Evolutionary conservation across 192 early-diverging fungal genomes (phyloP).

Genomic region (Diversispora eburnea): DNA sequence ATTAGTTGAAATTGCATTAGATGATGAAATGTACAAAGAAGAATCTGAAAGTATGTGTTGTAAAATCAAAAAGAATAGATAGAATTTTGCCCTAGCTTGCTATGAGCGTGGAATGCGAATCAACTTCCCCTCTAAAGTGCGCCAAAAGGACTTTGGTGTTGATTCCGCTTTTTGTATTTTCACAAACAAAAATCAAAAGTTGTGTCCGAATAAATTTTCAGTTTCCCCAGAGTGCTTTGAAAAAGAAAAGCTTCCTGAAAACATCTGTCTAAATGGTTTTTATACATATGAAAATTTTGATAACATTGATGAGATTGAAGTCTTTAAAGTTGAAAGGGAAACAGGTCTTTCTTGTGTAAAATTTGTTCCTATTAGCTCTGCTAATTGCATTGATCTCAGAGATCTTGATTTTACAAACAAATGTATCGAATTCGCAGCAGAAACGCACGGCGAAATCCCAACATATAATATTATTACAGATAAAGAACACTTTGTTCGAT

Average conservation of each 20-base stretch:
- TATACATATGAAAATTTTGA: background rate
- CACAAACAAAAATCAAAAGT: background rate
- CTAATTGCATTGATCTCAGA: conserved; percentile 1
- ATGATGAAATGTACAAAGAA: no score
- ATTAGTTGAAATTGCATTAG: no score
- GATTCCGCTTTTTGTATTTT: conserved; percentile 3
- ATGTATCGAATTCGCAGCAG: background rate
- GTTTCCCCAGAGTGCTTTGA: conserved; percentile 1
- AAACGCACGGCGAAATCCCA: background rate
- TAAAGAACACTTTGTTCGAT: background rate
- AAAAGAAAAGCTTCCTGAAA: conserved; percentile 7
- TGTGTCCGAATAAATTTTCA: conserved; percentile 7
- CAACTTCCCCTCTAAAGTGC: conserved; percentile 10
- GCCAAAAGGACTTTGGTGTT: background rate
- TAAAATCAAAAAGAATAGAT: background rate
- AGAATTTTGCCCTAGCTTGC: background rate
- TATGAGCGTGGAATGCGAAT: background rate
- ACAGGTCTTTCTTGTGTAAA: conserved; percentile 5
- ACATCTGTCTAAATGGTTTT: conserved; percentile 10
- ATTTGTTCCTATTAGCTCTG: conserved; percentile 3
- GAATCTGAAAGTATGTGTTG: no score
- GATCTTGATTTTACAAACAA: no score
- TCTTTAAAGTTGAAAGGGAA: background rate
- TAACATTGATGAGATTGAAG: background rate
- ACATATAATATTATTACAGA: background rate